A percentile compares a stretch with the other conserved stretches of the same genome.
phyloP scores from a whole-genome alignment of 2,329 filamentous ascomycete species.

The Calonectria hawksworthii region DNA sequence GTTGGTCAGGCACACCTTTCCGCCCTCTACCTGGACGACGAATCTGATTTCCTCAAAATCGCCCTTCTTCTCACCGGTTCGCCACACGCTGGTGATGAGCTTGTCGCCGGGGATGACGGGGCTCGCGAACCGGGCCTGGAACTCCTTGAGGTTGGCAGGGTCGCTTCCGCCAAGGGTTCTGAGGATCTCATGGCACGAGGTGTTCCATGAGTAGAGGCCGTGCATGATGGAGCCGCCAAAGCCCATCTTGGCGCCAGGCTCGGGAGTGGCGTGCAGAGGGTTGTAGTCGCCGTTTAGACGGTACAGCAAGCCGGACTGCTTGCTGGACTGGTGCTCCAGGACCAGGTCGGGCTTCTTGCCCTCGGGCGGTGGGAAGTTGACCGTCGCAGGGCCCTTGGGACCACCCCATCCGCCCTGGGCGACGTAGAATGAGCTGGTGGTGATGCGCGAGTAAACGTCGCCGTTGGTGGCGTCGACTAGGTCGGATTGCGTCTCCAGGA shows the following conservation, averaged over 20 bases:
- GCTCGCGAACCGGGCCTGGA: conserved; percentile 88
- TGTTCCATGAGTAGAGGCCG: conserved; percentile 91
- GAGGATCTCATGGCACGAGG: conserved; percentile 79
- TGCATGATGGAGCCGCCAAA: conserved; percentile 93
- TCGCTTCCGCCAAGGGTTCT: conserved; percentile 81
- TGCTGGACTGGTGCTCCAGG: conserved; percentile 77
- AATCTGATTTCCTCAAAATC: conserved; percentile 88
- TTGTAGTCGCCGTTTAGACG: conserved; percentile 95
- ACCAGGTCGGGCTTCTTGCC: conserved; percentile 80
- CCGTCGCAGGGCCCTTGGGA: conserved; percentile 86
- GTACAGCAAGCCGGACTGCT: conserved; percentile 82
- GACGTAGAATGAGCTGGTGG: conserved; percentile 83
- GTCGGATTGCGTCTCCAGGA: conserved; percentile 71
- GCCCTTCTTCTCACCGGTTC: conserved; percentile 74
- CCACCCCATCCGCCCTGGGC: conserved; percentile 88
- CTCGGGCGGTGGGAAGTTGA: conserved; percentile 83
- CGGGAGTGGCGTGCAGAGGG: conserved; percentile 88
- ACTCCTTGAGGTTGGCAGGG: conserved; percentile 86
- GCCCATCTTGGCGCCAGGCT: conserved; percentile 89
- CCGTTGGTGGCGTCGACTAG: conserved; percentile 79
- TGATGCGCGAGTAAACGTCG: conserved; percentile 79
- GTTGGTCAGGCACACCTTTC: conserved; percentile 90
- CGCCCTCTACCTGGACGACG: conserved; percentile 80
- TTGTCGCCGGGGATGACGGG: conserved; percentile 89
- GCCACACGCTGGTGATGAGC: conserved; percentile 86